phyloP scores from a whole-genome alignment of 768 basidiomycete species.

The Favolaschia claudopus region DNA sequence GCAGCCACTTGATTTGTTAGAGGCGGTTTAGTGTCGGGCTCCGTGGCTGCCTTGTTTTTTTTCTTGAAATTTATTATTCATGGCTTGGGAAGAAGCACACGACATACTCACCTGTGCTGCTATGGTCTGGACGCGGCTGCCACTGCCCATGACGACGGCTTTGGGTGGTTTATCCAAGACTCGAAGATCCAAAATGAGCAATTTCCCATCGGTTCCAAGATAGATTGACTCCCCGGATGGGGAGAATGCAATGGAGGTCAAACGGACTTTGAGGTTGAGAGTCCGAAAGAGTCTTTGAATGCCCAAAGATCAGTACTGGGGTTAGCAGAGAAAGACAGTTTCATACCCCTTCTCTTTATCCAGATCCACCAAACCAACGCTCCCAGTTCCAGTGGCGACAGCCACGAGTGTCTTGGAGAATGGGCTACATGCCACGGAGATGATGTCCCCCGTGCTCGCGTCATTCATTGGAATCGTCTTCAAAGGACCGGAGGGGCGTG shows the following conservation, averaged over 20 bases:
- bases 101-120: slow-evolving; percentile 60
- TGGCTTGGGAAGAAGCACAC: background rate
- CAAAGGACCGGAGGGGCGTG: slow-evolving; percentile 60
- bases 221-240: slow-evolving; percentile 73
- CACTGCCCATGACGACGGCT: slow-evolving; percentile 54
- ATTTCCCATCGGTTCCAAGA: slow-evolving; percentile 69
- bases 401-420: slow-evolving; percentile 80
- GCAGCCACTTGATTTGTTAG: slow-evolving; percentile 23
- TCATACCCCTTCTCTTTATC: slow-evolving; percentile 78
- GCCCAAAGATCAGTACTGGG: background rate
- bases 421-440: slow-evolving; percentile 69
- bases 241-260: slow-evolving; percentile 74
- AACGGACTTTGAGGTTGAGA: slow-evolving; percentile 55
- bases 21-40: slow-evolving; percentile 22
- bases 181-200: slow-evolving; percentile 71
- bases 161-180: slow-evolving; percentile 72
- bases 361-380: slow-evolving; percentile 68
- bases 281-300: slow-evolving; percentile 60
- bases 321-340: background rate
- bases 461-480: slow-evolving; percentile 61
- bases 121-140: slow-evolving; percentile 58
- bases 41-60: slow-evolving; percentile 29
- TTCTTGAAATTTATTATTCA: slow-evolving; percentile 21
- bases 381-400: slow-evolving; percentile 60
- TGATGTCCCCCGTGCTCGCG: slow-evolving; percentile 52